Evolutionary conservation across 139 green algal species (phyloP).

Genomic region (Chlamydomonas schloesseri): DNA sequence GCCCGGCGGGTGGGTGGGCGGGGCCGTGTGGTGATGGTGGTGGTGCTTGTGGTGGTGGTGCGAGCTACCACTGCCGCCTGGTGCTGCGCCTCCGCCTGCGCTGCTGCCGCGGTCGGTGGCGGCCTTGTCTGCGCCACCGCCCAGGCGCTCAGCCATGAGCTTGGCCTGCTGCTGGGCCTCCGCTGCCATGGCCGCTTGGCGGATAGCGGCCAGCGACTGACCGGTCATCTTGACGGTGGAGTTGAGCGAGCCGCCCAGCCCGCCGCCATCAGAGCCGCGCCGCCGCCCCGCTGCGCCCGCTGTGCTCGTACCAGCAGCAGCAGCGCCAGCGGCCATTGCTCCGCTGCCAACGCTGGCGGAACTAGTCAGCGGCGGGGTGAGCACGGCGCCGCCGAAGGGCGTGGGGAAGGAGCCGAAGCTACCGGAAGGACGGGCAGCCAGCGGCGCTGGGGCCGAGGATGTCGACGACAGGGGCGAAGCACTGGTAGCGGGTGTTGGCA

Average conservation of each 20-base stretch:
- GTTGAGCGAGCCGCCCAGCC: neutral
- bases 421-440: neutral
- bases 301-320: neutral
- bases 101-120: neutral
- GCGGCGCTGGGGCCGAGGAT: no score
- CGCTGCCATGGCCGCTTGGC: slow-evolving; percentile 12
- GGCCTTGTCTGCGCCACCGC: neutral
- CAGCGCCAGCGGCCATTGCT: neutral
- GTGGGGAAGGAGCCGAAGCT: neutral
- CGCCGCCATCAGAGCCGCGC: neutral
- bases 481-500: no score
- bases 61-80: neutral
- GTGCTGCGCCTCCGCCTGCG: neutral
- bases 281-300: no score
- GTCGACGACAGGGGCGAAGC: no score
- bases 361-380: neutral
- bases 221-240: neutral
- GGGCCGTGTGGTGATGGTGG: neutral
- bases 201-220: slow-evolving; percentile 25
- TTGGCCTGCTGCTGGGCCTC: slow-evolving; percentile 9
- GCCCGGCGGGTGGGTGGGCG: neutral
- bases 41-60: neutral
- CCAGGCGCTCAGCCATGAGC: slow-evolving; percentile 27
- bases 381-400: slow-evolving; percentile 1
- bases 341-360: no score